Evolutionary conservation across 2,329 filamentous ascomycete genomes (phyloP).

Genomic region (Plectosphaerella cucumerina): DNA sequence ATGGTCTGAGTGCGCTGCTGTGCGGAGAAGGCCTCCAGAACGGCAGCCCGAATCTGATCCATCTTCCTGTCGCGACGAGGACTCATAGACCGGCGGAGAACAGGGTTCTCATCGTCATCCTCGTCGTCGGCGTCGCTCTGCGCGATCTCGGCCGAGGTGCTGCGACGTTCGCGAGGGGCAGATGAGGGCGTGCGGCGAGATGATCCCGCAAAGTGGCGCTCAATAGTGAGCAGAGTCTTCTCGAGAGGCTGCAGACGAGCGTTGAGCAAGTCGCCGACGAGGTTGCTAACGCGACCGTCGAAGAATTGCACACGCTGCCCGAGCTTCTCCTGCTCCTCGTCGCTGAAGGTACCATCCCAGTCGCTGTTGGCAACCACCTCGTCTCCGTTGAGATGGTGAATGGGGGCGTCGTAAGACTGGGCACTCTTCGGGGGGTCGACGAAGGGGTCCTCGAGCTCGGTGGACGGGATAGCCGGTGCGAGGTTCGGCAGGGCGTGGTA

Average conservation of each 20-base stretch:
- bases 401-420: conserved; percentile 48
- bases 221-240: conserved; percentile 71
- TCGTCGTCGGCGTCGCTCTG: conserved; percentile 95
- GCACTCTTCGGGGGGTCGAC: conserved; percentile 46
- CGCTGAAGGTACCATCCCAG: conserved; percentile 84
- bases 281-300: conserved; percentile 80
- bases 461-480: conserved; percentile 40
- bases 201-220: conserved; percentile 60
- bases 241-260: conserved; percentile 78
- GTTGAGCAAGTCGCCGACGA: conserved; percentile 75
- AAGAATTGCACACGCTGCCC: conserved; percentile 82
- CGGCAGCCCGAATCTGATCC: conserved; percentile 73
- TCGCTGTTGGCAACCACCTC: conserved; percentile 72
- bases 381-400: conserved; percentile 60
- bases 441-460: conserved; percentile 60
- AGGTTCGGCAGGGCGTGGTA: conserved; percentile 41
- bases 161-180: conserved; percentile 54
- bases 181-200: conserved; percentile 51
- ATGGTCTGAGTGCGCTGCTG: conserved; percentile 39
- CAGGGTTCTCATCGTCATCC: conserved; percentile 78
- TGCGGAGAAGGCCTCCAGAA: conserved; percentile 67
- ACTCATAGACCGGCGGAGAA: conserved; percentile 66
- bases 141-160: conserved; percentile 63
- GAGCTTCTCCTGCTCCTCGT: conserved; percentile 79
- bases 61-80: conserved; percentile 73